Evolutionary conservation across 139 green algal species (phyloP), one percentile per base, ranked within the genome.

Genomic region (Chlamydomonas schloesseri): DNA sequence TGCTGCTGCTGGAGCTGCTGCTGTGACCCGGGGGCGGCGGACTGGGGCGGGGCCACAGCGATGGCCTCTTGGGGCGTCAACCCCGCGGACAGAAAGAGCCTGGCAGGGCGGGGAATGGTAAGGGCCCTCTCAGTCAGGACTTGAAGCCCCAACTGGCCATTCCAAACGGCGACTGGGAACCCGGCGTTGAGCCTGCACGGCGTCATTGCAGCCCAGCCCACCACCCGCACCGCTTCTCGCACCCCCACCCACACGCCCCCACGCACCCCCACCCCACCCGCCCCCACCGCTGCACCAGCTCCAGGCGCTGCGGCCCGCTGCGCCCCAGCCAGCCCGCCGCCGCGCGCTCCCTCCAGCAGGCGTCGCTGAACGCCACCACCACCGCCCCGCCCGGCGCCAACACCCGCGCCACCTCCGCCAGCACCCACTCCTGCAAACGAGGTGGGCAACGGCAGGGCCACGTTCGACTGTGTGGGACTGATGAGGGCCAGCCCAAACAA

Each of bases 341-440:
- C 1, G 77, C 77, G 6, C 65, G 64, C 24, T 71, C 62, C 3
- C 11, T 3, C 60, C 62, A 84, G 77, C 36, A 84, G 42, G 42
- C 11, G 58, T 15, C 15, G n/a, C 36, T 65, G 60, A 84, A 84
- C 6, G 77, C 24, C 62, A 74, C 62, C 36, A 84, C 62, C 26
- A 62, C 28, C 14, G 31, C 36, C 3, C 77, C 77, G n/a, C 77
- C 77, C 8, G 58, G 75, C 62, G 24, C 21, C 13, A 80, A 50
- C 73, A 80, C 50, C 9, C 73, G 73, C 50, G 37, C n/a, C 73
- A 80, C 73, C 73, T 80, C 73, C 3, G 73, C 73, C 15, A 31
- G 24, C 50, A 80, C 73, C 73, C 73, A 80, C 50, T 80, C 73
- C 71, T 77, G 71, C 26, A 68, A 9, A 13, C 20, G 18, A 17